Base-by-base conservation (phyloP, 192 early-diverging fungal genomes). In the Backusella macrospora region DNA sequence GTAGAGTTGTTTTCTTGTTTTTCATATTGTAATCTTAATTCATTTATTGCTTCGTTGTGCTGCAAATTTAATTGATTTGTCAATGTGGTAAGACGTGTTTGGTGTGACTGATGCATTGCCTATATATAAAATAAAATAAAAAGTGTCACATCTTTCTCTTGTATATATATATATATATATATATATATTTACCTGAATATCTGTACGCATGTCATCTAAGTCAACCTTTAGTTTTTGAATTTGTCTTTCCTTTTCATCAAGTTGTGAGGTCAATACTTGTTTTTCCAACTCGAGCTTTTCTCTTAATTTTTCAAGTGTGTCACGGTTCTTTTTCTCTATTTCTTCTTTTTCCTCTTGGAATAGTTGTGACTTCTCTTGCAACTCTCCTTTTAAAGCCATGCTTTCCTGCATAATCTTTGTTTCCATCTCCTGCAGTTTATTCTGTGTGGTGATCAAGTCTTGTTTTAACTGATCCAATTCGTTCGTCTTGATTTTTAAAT, bases 41-140 rank as follows among this genome's bases (percentile, higher is more conserved):
- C 16, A 7, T 74, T 46, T 5, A 66, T 46, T 26, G 46, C 39
- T 34, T 77, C 76, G 34, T 13, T 45, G 45, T 72, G 68, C 21
- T 72, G 62, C 29, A 65, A 34, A 37, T 55, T 48, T 23, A 77
- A 45, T 16, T 77, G 68, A 34, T 72, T 71, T 13, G 64, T 62
- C 8, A 77, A 21, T 16, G 62, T 72, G 29, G 76, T 77, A n/a
- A 77, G 39, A 37, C 76, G 70, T 12, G 47, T 72, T 18, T 77
- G 76, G 23, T 77, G 76, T 5, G 70, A 72, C 48, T 72, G 59
- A 62, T 77, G 76, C 76, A 77, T 77, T 18, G 71, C 38, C 70
- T 68, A 13, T 62, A 49, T 37, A 38, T 38, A 23, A 38, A 34
- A 64, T 15, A 38, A 6, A 16, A 64, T 21, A 14, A 66, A 39